Evolutionary conservation across 176 grass and related monocot species (phyloP).

Genomic region (Typha latifolia): DNA sequence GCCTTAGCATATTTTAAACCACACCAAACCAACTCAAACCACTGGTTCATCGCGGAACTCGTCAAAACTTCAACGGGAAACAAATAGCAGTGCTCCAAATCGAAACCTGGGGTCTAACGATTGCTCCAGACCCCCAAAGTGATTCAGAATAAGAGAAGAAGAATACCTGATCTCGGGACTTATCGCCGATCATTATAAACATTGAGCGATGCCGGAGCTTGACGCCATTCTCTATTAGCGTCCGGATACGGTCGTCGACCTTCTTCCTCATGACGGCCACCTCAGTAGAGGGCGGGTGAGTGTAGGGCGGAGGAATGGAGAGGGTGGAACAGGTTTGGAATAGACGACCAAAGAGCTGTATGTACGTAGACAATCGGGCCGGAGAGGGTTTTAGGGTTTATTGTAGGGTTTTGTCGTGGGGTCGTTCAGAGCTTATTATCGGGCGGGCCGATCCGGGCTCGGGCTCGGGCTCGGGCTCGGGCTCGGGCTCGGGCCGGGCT

Average conservation of each 20-base stretch:
- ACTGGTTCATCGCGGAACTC: too few relatives aligned
- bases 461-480: too few relatives aligned
- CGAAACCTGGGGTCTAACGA: not conserved
- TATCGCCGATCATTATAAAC: conserved; percentile 92
- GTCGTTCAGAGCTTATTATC: too few relatives aligned
- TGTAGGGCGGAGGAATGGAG: not conserved
- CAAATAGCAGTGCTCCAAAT: not conserved
- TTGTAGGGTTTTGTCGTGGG: too few relatives aligned
- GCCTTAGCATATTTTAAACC: too few relatives aligned
- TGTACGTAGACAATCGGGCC: too few relatives aligned
- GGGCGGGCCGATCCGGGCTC: too few relatives aligned
- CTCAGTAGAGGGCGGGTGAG: not conserved
- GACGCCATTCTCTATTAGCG: conserved; percentile 77
- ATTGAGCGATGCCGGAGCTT: conserved; percentile 73
- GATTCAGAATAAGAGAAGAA: not conserved
- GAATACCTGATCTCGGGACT: conserved; percentile 72
- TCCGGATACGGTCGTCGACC: conserved; percentile 85
- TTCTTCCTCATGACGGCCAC: conserved; percentile 72
- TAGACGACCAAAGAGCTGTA: not conserved
- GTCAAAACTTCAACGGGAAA: too few relatives aligned
- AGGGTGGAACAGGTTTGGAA: not conserved
- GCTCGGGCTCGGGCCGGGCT: too few relatives aligned
- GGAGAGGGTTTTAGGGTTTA: too few relatives aligned
- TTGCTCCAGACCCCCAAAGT: not conserved
- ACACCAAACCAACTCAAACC: too few relatives aligned